Evolutionary conservation across 2,329 filamentous ascomycete genomes (phyloP).

Genomic region (Exophiala mesophila): DNA sequence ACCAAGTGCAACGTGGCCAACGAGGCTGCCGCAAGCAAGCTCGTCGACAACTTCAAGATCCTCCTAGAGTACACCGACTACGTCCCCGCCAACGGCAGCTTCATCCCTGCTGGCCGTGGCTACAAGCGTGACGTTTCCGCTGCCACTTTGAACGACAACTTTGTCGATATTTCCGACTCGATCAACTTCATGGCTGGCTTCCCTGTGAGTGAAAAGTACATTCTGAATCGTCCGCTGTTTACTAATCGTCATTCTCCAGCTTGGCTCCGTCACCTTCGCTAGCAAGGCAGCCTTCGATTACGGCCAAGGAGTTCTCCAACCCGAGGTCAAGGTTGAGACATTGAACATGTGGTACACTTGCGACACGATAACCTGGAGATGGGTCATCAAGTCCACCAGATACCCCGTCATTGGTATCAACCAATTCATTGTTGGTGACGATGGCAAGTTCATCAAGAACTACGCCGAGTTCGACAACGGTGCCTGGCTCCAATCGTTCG

Average conservation of each 20-base stretch:
- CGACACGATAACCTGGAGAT: conserved; percentile 25
- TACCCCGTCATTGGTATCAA: conserved; percentile 25
- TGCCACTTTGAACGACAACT: conserved; percentile 18
- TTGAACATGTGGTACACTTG: conserved; percentile 23
- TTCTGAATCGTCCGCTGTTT: too few species aligned
- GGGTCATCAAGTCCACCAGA: conserved; percentile 11
- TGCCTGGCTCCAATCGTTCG: conserved; percentile 25
- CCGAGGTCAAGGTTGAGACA: conserved; percentile 17
- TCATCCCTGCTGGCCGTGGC: conserved; percentile 15
- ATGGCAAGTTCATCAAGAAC: conserved; percentile 23
- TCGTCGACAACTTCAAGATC: conserved; percentile 21
- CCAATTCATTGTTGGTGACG: conserved; percentile 19
- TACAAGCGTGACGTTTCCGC: conserved; percentile 20
- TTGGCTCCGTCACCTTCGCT: conserved; percentile 23
- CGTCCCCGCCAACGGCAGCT: conserved; percentile 5
- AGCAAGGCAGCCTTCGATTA: conserved; percentile 23
- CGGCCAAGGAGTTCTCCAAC: conserved; percentile 17
- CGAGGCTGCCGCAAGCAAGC: conserved; percentile 12
- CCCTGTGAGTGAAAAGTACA: conserved; percentile 23
- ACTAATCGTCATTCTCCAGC: conserved; percentile 13
- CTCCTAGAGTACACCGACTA: conserved; percentile 24
- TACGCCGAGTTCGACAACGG: conserved; percentile 26
- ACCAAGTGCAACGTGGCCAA: conserved; percentile 18
- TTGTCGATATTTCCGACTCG: conserved; percentile 26
- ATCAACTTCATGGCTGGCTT: conserved; percentile 28